Conservation (phyloP, 805 yeast genomes). For the Diddensiella caesifluorescens region DNA sequence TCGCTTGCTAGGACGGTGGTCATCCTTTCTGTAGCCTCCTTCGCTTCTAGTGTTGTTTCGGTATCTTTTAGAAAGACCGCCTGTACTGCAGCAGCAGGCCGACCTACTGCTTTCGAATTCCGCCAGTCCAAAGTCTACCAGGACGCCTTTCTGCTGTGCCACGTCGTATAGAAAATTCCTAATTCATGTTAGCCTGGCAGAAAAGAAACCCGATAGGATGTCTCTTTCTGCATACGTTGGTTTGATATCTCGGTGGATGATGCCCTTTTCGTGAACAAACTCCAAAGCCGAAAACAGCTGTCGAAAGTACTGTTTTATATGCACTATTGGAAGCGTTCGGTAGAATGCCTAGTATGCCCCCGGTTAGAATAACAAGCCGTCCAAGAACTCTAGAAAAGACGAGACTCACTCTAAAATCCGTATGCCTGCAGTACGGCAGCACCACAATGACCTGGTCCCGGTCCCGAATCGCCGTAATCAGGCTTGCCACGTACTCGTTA, state of each 20-base stretch:
- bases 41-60: constrained; percentile 28
- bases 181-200: not conserved
- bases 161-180: constrained; percentile 69
- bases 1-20: constrained; percentile 79
- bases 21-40: constrained; percentile 80
- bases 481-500: constrained; percentile 74
- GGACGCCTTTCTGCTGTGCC: constrained; percentile 61
- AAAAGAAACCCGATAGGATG: not conserved
- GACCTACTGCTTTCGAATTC: constrained; percentile 44
- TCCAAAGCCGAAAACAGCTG: constrained; percentile 73
- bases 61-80: constrained; percentile 13
- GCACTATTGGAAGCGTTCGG: constrained; percentile 70
- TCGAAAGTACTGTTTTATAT: constrained; percentile 73
- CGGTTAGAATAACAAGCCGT: constrained; percentile 3
- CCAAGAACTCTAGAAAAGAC: not conserved
- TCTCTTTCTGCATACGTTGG: constrained; percentile 49
- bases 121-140: constrained; percentile 91
- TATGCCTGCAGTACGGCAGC: constrained; percentile 83
- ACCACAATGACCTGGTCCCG: constrained; percentile 93
- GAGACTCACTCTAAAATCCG: constrained; percentile 60
- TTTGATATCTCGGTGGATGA: constrained; percentile 90
- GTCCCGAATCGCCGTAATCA: constrained; percentile 78
- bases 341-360: constrained; percentile 52
- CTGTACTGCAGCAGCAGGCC: constrained; percentile 10
- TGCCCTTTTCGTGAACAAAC: constrained; percentile 67